Evolutionary conservation across 202 grass and related monocot genomes (phyloP).

Genomic region (Digitaria exilis): DNA sequence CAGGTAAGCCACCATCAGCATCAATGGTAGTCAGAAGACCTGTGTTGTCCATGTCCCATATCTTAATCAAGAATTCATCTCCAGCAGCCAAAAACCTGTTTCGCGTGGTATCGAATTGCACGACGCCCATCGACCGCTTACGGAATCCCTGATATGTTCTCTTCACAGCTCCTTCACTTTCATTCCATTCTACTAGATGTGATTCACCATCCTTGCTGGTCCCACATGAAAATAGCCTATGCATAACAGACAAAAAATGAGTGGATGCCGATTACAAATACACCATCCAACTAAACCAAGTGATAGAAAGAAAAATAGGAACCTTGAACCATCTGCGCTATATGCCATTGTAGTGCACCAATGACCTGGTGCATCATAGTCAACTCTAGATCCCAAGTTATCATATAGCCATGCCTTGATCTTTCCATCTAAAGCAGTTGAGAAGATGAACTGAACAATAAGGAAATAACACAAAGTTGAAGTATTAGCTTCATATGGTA

Average conservation of each 20-base stretch:
- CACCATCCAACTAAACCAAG: conserved; percentile 21
- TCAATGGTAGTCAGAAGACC: conserved; percentile 90
- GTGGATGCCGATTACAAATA: conserved; percentile 36
- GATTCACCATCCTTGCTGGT: conserved; percentile 98
- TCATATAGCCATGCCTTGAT: conserved; percentile 99
- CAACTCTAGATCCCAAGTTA: conserved; percentile 95
- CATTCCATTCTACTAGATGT: conserved; percentile 98
- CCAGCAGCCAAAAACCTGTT: conserved; percentile 92
- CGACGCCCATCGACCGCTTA: conserved; percentile 84
- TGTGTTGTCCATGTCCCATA: conserved; percentile 98
- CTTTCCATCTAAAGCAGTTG: conserved; percentile 97
- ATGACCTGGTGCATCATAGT: conserved; percentile 96
- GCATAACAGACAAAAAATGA: conserved; percentile 28
- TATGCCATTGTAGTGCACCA: conserved; percentile 99
- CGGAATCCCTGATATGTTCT: conserved; percentile 95
- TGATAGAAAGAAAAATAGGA: conserved; percentile 34
- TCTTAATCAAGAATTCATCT: conserved; percentile 93
- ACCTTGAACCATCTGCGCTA: conserved; percentile 95
- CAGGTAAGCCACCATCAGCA: conserved; percentile 86
- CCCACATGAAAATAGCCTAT: conserved; percentile 93
- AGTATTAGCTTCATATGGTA: conserved; percentile 11
- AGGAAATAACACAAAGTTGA: conserved; percentile 32
- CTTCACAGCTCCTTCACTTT: conserved; percentile 96
- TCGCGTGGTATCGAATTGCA: conserved; percentile 95
- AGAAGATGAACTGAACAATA: conserved; percentile 91